phyloP scores from a whole-genome alignment of 164 flowering plant species.

The Dillenia turbinata region DNA sequence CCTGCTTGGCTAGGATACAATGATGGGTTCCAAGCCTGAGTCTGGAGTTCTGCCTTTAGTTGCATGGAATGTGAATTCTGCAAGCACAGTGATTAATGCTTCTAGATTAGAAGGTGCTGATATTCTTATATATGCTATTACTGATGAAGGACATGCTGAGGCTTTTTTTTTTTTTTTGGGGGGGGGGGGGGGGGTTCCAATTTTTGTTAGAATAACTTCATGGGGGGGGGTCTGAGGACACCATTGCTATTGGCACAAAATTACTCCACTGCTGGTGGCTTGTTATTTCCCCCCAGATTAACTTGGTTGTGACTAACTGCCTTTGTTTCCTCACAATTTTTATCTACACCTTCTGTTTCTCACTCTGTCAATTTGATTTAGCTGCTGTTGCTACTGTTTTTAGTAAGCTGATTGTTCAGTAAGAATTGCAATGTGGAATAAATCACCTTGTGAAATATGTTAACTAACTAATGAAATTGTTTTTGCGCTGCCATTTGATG shows the following conservation, averaged over 20 bases:
- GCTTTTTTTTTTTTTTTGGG: slow-evolving; percentile 22
- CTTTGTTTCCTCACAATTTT: too few relatives aligned
- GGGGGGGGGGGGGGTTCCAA: slow-evolving; percentile 64
- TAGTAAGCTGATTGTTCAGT: too few relatives aligned
- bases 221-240: slow-evolving; percentile 5
- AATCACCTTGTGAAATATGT: too few relatives aligned
- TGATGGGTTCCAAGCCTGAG: slow-evolving; percentile 68
- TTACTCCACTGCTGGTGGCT: slow-evolving; percentile 66
- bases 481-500: too few relatives aligned
- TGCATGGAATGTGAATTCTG: slow-evolving; percentile 58
- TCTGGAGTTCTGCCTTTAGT: slow-evolving; percentile 81
- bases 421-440: too few relatives aligned
- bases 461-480: too few relatives aligned
- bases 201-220: slow-evolving; percentile 36
- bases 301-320: slow-evolving; percentile 20
- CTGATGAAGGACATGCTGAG: slow-evolving; percentile 24
- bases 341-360: too few relatives aligned
- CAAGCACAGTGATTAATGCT: slow-evolving; percentile 58
- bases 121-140: slow-evolving; percentile 48
- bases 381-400: too few relatives aligned
- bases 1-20: slow-evolving; percentile 91
- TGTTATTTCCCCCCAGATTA: slow-evolving; percentile 48
- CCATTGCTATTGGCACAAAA: slow-evolving; percentile 16
- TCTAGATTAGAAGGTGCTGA: slow-evolving; percentile 90
- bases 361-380: too few relatives aligned